Percentiles rank a stretch among this genome's conserved stretches.
phyloP scores from a whole-genome alignment of 768 basidiomycete genomes.

The Naganishia kalamii region DNA sequence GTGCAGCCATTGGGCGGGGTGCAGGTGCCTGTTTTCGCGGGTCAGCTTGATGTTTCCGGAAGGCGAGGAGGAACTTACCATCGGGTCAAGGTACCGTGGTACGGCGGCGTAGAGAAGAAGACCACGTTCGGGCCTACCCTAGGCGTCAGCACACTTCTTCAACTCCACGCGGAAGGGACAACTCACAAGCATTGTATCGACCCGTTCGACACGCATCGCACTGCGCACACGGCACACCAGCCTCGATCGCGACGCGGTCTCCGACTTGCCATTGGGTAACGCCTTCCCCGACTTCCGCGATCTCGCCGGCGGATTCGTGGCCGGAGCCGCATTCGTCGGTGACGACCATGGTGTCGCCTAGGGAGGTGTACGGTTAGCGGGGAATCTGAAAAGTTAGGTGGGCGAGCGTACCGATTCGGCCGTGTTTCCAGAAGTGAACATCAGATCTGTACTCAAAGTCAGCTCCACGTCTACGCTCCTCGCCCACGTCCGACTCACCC shows the following conservation, averaged over 20 bases:
- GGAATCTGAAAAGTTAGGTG: not conserved
- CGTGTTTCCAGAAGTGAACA: slow-evolving; percentile 48
- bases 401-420: slow-evolving; percentile 36
- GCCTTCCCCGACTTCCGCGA: slow-evolving; percentile 43
- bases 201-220: slow-evolving; percentile 48
- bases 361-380: not conserved
- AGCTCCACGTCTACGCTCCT: not conserved
- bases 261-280: slow-evolving; percentile 43
- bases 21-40: slow-evolving; percentile 26
- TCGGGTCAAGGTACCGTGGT: slow-evolving; percentile 47
- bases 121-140: slow-evolving; percentile 42
- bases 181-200: slow-evolving; percentile 49
- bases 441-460: slow-evolving; percentile 33
- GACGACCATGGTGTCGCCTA: slow-evolving; percentile 43
- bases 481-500: slow-evolving; percentile 35
- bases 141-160: not conserved
- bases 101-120: slow-evolving; percentile 49
- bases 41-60: slow-evolving; percentile 27
- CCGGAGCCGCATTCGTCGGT: slow-evolving; percentile 43
- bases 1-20: slow-evolving; percentile 49
- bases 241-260: slow-evolving; percentile 45
- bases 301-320: slow-evolving; percentile 47
- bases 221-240: slow-evolving; percentile 42
- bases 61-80: slow-evolving; percentile 20
- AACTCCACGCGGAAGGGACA: not conserved